Evolutionary conservation across 805 yeast species (phyloP).

Genomic region (Candida sphagnicola): DNA sequence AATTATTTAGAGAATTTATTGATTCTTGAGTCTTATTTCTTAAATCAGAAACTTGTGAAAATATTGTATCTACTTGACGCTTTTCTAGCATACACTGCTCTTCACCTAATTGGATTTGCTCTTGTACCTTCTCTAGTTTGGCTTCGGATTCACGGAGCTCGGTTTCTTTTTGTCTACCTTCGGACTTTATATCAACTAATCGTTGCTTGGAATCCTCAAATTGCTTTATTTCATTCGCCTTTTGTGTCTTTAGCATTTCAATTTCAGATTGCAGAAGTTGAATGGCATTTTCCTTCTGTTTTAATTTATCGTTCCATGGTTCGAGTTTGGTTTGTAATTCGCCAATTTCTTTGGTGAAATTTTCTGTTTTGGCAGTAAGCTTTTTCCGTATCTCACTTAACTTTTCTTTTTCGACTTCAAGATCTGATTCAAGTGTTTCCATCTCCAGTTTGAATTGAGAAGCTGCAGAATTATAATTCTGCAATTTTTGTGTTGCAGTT

Average conservation of each 20-base stretch:
- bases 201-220: constrained; percentile 40
- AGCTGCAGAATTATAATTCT: constrained; percentile 42
- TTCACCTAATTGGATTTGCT: constrained; percentile 58
- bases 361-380: constrained; percentile 71
- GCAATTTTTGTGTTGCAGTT: constrained; percentile 44
- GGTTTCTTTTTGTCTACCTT: constrained; percentile 48
- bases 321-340: constrained; percentile 60
- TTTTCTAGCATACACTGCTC: constrained; percentile 51
- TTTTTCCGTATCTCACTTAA: constrained; percentile 61
- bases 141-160: constrained; percentile 42
- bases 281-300: constrained; percentile 58
- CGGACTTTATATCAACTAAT: constrained; percentile 42
- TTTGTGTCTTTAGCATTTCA: constrained; percentile 51
- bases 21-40: constrained; percentile 71
- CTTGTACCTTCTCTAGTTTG: constrained; percentile 45
- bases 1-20: constrained; percentile 48
- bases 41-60: constrained; percentile 45
- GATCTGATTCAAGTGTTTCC: constrained; percentile 37
- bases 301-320: constrained; percentile 77
- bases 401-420: constrained; percentile 50
- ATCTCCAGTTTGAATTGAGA: constrained; percentile 43
- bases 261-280: constrained; percentile 63
- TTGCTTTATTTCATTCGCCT: constrained; percentile 40
- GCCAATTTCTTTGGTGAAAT: constrained; percentile 62
- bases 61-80: constrained; percentile 48